Percentiles rank a stretch among this genome's conserved stretches.
Evolutionary conservation across 2,329 filamentous ascomycete species (phyloP).

Genomic region (Epicoccum nigrum): DNA sequence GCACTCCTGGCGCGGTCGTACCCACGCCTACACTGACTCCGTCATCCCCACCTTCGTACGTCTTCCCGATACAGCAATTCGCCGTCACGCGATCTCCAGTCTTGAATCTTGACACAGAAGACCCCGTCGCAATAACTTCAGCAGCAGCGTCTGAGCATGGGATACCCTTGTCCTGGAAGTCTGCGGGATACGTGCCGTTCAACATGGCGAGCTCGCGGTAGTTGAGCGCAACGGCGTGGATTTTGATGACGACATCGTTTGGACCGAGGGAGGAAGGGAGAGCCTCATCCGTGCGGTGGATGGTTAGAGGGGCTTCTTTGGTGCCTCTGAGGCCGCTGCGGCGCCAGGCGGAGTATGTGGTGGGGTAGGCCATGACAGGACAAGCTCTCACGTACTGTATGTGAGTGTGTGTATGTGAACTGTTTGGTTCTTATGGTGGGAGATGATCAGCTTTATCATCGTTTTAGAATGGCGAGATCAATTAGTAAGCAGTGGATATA

Average conservation of each 20-base stretch:
- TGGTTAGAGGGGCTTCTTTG: not conserved
- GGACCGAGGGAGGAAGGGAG: conserved; percentile 22
- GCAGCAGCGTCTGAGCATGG: conserved; percentile 33
- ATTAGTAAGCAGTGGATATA: too few relatives aligned
- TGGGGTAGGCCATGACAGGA: conserved; percentile 7
- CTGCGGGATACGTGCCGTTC: conserved; percentile 19
- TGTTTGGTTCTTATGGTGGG: too few relatives aligned
- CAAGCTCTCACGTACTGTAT: too few relatives aligned
- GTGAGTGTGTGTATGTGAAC: too few relatives aligned
- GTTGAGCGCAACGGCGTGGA: conserved; percentile 38
- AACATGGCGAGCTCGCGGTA: conserved; percentile 39
- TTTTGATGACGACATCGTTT: conserved; percentile 30
- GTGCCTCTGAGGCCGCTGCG: conserved; percentile 9
- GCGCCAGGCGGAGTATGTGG: conserved; percentile 11
- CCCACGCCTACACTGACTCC: conserved; percentile 10
- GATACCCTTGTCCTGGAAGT: conserved; percentile 22
- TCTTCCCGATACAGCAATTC: conserved; percentile 10
- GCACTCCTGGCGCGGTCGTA: conserved; percentile 22
- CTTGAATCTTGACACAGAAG: conserved; percentile 20
- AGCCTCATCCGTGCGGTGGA: conserved; percentile 9
- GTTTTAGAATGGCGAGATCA: too few relatives aligned
- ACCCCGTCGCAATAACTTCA: conserved; percentile 31
- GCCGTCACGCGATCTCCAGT: conserved; percentile 36
- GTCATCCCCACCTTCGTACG: conserved; percentile 20
- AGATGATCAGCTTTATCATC: too few relatives aligned